These are phyloP conservation scores for Diaporthe amygdali DNA, from an alignment of 2,329 filamentous ascomycete species.

Conservation along the genomic window DNA sequence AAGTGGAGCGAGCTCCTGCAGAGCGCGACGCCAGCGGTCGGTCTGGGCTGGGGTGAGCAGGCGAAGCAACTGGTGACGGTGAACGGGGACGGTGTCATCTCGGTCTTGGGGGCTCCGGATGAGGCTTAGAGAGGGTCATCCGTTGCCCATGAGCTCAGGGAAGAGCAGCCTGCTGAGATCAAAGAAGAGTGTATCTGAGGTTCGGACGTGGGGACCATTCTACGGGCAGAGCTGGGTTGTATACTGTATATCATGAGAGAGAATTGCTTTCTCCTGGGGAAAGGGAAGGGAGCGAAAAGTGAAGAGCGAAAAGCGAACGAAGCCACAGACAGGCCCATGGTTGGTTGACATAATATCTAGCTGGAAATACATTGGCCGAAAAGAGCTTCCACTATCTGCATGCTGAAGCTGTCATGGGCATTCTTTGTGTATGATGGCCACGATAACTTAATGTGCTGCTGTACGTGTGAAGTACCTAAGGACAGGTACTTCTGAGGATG, in stretches of 20 bases:
- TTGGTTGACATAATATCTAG: not conserved
- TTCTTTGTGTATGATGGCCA: not conserved
- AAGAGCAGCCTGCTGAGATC: not conserved
- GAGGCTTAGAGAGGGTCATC: constrained; percentile 29
- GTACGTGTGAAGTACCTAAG: too few species aligned
- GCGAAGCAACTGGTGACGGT: constrained; percentile 78
- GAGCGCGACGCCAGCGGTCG: constrained; percentile 74
- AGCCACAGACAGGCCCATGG: not conserved
- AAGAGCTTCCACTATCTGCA: not conserved
- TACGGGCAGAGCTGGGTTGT: not conserved
- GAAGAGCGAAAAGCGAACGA: not conserved
- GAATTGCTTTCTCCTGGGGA: too few species aligned
- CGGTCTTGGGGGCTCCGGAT: constrained; percentile 66
- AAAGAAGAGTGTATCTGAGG: not conserved
- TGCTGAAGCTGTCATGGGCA: not conserved
- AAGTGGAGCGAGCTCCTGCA: constrained; percentile 86
- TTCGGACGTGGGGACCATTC: not conserved
- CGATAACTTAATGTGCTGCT: not conserved
- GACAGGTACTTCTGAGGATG: too few species aligned
- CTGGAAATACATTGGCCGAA: not conserved
- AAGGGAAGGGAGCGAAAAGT: not conserved
- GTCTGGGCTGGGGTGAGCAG: constrained; percentile 77
- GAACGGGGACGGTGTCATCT: constrained; percentile 76
- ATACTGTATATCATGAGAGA: not conserved
- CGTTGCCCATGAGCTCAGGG: not conserved